Conservation (phyloP, 305 asterid species). For the Fraxinus sp. region DNA sequence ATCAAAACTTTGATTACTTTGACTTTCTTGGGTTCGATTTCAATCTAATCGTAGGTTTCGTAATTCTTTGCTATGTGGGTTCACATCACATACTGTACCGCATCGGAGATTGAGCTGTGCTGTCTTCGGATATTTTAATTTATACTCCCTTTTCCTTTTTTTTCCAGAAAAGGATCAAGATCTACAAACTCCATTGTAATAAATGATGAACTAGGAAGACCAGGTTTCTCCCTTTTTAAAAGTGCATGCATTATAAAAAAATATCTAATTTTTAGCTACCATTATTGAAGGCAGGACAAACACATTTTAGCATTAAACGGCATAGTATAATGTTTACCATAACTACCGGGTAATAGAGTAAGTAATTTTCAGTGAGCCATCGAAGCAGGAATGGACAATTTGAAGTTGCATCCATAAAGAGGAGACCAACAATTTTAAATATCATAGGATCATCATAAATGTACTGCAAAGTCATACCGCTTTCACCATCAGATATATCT, state of each 20-base stretch:
- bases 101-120: not conserved
- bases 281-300: not conserved
- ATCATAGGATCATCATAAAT: not conserved
- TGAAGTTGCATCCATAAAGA: not conserved
- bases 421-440: not conserved
- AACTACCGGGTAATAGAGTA: not conserved
- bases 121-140: not conserved
- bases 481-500: constrained; percentile 86
- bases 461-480: constrained; percentile 51
- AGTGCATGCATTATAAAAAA: not conserved
- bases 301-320: not conserved
- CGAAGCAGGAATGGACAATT: not conserved
- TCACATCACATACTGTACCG: not conserved
- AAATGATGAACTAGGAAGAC: not conserved
- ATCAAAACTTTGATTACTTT: too few species aligned
- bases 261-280: not conserved
- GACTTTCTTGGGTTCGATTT: too few species aligned
- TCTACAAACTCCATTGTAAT: not conserved
- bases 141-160: not conserved
- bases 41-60: too few species aligned
- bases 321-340: not conserved
- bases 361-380: not conserved
- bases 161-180: not conserved
- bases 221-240: not conserved
- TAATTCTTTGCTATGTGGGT: too few species aligned